A percentile compares a stretch with the other conserved stretches of the same genome.
Evolutionary conservation across 441 rosid genomes (phyloP).

Genomic region (Erodium moschatum): DNA sequence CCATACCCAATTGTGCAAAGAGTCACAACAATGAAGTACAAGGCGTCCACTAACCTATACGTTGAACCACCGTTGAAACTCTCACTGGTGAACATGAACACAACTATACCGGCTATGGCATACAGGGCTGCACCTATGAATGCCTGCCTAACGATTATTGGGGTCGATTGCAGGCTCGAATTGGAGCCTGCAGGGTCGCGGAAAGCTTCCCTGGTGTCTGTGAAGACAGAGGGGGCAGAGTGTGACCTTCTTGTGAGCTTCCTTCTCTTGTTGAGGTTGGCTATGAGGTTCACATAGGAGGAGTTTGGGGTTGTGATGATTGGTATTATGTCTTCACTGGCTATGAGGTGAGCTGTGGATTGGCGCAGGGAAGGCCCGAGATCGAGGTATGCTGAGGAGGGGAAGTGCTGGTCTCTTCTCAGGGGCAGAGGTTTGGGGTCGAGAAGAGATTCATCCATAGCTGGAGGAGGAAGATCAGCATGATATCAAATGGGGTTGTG

Average conservation of each 20-base stretch:
- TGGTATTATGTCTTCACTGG: too few species aligned
- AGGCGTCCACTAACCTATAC: conserved; percentile 41
- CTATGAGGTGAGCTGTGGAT: too few species aligned
- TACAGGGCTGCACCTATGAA: conserved; percentile 39
- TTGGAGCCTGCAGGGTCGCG: conserved; percentile 22
- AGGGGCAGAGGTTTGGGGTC: too few species aligned
- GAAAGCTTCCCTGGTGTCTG: conserved; percentile 28
- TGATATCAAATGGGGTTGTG: too few species aligned
- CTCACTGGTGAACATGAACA: conserved; percentile 26
- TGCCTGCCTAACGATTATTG: conserved; percentile 46
- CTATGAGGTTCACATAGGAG: conserved; percentile 29
- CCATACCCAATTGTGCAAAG: conserved; percentile 68
- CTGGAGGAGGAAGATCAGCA: neutral
- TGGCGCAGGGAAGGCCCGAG: too few species aligned
- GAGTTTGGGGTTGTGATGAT: neutral
- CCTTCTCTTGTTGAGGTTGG: conserved; percentile 34
- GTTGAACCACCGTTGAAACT: conserved; percentile 39
- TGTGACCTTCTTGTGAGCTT: conserved; percentile 32
- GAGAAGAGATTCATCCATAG: too few species aligned
- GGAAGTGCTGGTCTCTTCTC: too few species aligned
- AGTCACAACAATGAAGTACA: conserved; percentile 57
- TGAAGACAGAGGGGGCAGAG: conserved; percentile 50
- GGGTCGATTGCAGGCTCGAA: conserved; percentile 14
- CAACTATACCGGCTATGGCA: conserved; percentile 28
- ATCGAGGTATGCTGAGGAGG: too few species aligned